Percentiles rank a stretch among this genome's conserved stretches.
Evolutionary conservation across 2,329 filamentous ascomycete genomes (phyloP).

Genomic region (Trichocomaceae sp.): DNA sequence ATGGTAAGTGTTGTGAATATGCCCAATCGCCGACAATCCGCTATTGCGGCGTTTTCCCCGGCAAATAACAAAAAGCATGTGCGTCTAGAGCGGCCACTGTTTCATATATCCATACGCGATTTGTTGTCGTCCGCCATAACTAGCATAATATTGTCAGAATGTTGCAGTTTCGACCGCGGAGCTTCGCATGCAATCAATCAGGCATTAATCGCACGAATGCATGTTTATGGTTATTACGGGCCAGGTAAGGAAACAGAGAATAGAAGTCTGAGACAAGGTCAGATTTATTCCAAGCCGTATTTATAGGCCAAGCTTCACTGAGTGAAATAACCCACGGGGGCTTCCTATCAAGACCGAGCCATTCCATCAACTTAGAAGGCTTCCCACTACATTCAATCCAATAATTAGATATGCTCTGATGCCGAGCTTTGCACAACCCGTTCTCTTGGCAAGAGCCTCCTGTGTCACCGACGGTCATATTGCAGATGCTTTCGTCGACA

Average conservation of each 20-base stretch:
- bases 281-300: neutral
- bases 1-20: no score
- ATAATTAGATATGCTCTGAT: no score
- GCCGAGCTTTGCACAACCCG: slow-evolving; percentile 4
- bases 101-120: neutral
- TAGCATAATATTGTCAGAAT: neutral
- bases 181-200: neutral
- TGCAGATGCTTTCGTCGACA: no score
- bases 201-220: neutral
- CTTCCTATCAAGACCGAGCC: no score
- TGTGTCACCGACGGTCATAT: slow-evolving; percentile 26
- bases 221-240: neutral
- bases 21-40: neutral
- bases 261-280: neutral
- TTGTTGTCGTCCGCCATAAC: neutral
- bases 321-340: no score
- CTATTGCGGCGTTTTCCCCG: neutral
- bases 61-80: neutral
- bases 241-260: neutral
- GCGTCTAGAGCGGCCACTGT: neutral
- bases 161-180: neutral
- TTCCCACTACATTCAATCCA: no score
- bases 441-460: slow-evolving; percentile 23
- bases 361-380: no score
- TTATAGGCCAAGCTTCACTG: no score